These are phyloP conservation scores for Paraphaeosphaeria minitans DNA, from an alignment of 2,329 filamentous ascomycete species.

Conservation along the genomic window DNA sequence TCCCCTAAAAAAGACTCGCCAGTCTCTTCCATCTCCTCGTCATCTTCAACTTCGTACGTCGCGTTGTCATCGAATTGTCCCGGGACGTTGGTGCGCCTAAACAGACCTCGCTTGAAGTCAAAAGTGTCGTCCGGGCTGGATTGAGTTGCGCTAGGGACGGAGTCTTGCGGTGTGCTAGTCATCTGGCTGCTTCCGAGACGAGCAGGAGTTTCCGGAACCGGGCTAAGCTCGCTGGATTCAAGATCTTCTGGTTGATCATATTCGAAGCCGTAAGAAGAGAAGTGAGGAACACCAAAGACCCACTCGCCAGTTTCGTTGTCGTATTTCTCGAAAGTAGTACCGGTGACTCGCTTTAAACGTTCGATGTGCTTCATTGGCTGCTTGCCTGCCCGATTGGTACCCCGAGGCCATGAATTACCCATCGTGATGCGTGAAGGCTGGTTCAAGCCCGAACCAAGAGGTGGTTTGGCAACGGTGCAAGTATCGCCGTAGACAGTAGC, in stretches of 20 bases:
- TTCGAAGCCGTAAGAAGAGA: constrained; percentile 91
- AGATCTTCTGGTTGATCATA: constrained; percentile 72
- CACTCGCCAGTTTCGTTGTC: constrained; percentile 80
- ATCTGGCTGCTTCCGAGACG: constrained; percentile 40
- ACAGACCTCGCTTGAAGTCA: constrained; percentile 59
- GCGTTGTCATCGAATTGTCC: constrained; percentile 77
- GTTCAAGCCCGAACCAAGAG: constrained; percentile 85
- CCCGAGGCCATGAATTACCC: constrained; percentile 88
- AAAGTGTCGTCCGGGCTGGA: constrained; percentile 61
- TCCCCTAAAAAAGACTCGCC: constrained; percentile 87
- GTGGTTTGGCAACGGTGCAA: constrained; percentile 69
- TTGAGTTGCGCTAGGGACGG: constrained; percentile 46
- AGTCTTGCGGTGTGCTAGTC: constrained; percentile 42
- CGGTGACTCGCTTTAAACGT: constrained; percentile 75
- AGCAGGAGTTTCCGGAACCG: constrained; percentile 53
- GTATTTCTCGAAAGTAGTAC: constrained; percentile 84
- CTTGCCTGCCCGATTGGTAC: constrained; percentile 63
- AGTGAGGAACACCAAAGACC: constrained; percentile 94
- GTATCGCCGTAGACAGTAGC: constrained; percentile 81
- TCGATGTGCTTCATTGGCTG: constrained; percentile 81
- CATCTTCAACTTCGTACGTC: constrained; percentile 59
- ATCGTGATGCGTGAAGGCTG: constrained; percentile 87
- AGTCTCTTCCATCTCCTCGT: constrained; percentile 57
- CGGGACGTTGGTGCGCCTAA: constrained; percentile 63
- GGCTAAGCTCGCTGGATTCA: constrained; percentile 46